Base-by-base conservation (phyloP, 371 early-diverging fungal genomes). In the Gilbertella persicaria region DNA sequence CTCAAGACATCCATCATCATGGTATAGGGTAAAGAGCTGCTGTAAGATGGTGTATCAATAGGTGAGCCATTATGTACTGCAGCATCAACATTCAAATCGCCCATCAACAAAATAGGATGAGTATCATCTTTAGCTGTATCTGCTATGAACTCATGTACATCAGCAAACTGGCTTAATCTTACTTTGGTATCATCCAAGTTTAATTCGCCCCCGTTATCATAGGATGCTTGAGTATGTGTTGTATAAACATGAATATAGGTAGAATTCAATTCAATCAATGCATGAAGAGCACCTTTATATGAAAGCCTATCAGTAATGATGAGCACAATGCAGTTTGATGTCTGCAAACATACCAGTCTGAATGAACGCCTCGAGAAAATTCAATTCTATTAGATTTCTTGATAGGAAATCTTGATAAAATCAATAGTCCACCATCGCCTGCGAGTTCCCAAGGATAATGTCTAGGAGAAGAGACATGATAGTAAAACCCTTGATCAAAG, bases 201-300 rank as follows among this genome's bases (percentile, higher is more conserved):
- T 5, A 79, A 58, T 36, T 63, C 56, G 5, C 67, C 67, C 1
- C 52, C 69, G 5, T 58, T 70, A 28, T 67, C 69, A 50, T 90
- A 85, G 10, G 89, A 85, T 13, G 88, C 85, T 67, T 94, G 94
- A 7, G 91, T 85, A 65, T 94, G 92, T 10, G 91, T 92, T 16
- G 83, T 89, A 62, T 93, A 91, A 16, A 93, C 46, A 60, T 92
- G 87, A 24, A 91, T 45, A 42, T 71, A 54, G n/a, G 50, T 59
- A 17, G 69, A 42, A 39, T 77, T 59, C 25, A 90, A 35, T 5
- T 70, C 66, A 23, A 94, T 71, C 35, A 81, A 76, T 9, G 89
- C 90, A 66, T 93, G 90, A 12, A 93, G 56, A 1, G 82, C 91
- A 5, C 94, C 94, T 70, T 94, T 94, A 40, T 77, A 67, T 0